Percentiles rank a stretch among this genome's conserved stretches.
phyloP scores from a whole-genome alignment of 768 basidiomycete species.

The Russula sp. region DNA sequence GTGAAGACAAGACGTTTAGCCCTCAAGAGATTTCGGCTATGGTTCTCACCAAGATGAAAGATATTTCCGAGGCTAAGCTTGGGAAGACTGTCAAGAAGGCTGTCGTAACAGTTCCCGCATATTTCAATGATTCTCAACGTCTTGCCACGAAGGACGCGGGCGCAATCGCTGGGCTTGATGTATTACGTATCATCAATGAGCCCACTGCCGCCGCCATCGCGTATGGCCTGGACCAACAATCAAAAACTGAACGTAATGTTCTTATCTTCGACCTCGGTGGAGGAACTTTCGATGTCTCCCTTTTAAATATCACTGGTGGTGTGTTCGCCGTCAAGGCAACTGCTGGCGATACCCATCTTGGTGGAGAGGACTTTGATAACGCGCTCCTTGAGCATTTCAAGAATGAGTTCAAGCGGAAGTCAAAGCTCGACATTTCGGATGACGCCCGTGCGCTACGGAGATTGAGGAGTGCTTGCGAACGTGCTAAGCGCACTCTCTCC shows the following conservation, averaged over 20 bases:
- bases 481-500: conserved; percentile 98
- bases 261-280: conserved; percentile 99
- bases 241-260: conserved; percentile 94
- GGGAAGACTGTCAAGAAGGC: conserved; percentile 99
- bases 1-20: conserved; percentile 93
- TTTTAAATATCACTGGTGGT: conserved; percentile 96
- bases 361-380: conserved; percentile 99
- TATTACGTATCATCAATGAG: conserved; percentile 99
- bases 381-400: conserved; percentile 98
- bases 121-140: conserved; percentile 99
- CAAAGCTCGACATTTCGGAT: conserved; percentile 94
- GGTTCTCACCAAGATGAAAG: conserved; percentile 99
- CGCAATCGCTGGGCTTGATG: conserved; percentile 95
- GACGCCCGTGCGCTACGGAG: conserved; percentile 96
- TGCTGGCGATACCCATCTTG: conserved; percentile 98
- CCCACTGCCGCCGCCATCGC: conserved; percentile 99
- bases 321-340: conserved; percentile 99
- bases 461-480: conserved; percentile 95
- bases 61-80: conserved; percentile 98
- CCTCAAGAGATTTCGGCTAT: conserved; percentile 99
- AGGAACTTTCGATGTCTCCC: conserved; percentile 99
- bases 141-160: conserved; percentile 99
- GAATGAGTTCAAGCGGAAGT: conserved; percentile 98
- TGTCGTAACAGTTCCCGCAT: conserved; percentile 97
- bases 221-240: conserved; percentile 95